These are phyloP conservation scores for Albophoma yamanashiensis DNA, from an alignment of 2,329 filamentous ascomycete genomes.

Conservation along the genomic window DNA sequence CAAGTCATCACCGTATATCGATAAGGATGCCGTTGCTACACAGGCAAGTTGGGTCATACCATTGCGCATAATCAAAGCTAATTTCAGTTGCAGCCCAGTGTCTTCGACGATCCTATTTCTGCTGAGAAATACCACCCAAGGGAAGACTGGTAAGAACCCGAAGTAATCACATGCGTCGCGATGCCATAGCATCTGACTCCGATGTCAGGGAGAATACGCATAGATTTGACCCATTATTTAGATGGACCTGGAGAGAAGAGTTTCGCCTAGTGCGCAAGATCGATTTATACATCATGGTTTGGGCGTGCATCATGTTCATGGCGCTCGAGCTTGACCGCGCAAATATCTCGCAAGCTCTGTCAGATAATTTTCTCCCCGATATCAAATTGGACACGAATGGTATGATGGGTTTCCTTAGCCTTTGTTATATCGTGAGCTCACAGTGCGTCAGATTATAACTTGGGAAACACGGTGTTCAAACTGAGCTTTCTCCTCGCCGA, in stretches of 20 bases:
- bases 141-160: slow-evolving; percentile 8
- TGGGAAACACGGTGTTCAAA: slow-evolving; percentile 21
- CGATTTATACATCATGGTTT: slow-evolving; percentile 32
- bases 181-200: neutral
- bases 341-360: slow-evolving; percentile 34
- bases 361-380: slow-evolving; percentile 35
- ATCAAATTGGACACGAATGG: slow-evolving; percentile 31
- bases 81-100: slow-evolving; percentile 10
- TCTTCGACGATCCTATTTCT: slow-evolving; percentile 26
- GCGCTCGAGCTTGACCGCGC: slow-evolving; percentile 37
- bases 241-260: slow-evolving; percentile 32
- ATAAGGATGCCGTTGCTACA: slow-evolving; percentile 24
- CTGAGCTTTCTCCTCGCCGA: slow-evolving; percentile 21
- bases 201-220: slow-evolving; percentile 27
- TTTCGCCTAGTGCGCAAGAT: slow-evolving; percentile 25
- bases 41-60: slow-evolving; percentile 6
- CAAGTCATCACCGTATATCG: slow-evolving; percentile 14
- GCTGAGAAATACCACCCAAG: slow-evolving; percentile 23
- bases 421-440: neutral
- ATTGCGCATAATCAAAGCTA: neutral
- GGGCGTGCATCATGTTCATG: slow-evolving; percentile 29
- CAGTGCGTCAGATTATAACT: slow-evolving; percentile 17
- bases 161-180: too few species aligned
- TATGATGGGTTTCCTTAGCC: neutral
- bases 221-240: slow-evolving; percentile 33